These are phyloP conservation scores for Begonia peltatifolia DNA, from an alignment of 306 rosid species.

Conservation along the genomic window DNA sequence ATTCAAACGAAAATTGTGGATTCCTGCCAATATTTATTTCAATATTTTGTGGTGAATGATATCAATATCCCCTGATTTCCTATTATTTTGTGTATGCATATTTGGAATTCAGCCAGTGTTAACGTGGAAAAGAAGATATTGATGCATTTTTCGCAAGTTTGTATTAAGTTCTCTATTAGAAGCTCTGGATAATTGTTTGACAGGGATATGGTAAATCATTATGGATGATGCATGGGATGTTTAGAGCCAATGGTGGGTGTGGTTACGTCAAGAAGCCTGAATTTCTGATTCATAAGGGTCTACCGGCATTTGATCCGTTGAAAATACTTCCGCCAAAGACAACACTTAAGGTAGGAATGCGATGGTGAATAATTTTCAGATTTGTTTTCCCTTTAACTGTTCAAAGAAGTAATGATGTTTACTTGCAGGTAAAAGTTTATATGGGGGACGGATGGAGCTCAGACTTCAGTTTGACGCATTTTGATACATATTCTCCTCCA, in stretches of 20 bases:
- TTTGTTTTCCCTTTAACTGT: constrained; percentile 12
- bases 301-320: constrained; percentile 51
- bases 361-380: constrained; percentile 2
- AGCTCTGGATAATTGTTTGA: not conserved
- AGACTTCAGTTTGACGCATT: constrained; percentile 40
- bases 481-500: constrained; percentile 62
- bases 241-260: constrained; percentile 78
- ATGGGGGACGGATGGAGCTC: constrained; percentile 44
- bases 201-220: constrained; percentile 74
- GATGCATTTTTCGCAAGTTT: too few relatives aligned
- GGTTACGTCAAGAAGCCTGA: constrained; percentile 49
- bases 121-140: too few relatives aligned
- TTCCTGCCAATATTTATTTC: not conserved
- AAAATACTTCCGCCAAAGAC: constrained; percentile 23
- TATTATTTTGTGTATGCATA: too few relatives aligned
- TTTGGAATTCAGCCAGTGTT: too few relatives aligned
- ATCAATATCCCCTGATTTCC: too few relatives aligned
- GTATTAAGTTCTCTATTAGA: too few relatives aligned
- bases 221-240: constrained; percentile 86
- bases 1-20: too few relatives aligned
- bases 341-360: constrained; percentile 48
- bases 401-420: constrained; percentile 10
- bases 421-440: constrained; percentile 54
- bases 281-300: constrained; percentile 32
- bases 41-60: too few relatives aligned